phyloP scores from a whole-genome alignment of 2,329 filamentous ascomycete genomes.

The Trichoderma sp. region DNA sequence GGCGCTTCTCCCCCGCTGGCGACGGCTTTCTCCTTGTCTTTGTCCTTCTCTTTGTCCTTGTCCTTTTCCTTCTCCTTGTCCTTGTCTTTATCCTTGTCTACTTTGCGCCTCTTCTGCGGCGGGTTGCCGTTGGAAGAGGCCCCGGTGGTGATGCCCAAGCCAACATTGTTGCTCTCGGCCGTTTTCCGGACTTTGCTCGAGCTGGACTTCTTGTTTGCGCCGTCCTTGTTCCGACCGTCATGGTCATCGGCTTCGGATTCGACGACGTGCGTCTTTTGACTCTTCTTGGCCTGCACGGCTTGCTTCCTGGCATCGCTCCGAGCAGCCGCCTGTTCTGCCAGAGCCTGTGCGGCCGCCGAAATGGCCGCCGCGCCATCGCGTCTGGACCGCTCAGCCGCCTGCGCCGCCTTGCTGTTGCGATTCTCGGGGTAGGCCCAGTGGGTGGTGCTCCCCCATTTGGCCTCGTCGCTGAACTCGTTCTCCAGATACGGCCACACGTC shows the following conservation, averaged over 20 bases:
- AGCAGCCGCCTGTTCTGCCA: constrained; percentile 81
- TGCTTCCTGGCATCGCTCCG: constrained; percentile 85
- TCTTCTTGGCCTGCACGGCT: constrained; percentile 75
- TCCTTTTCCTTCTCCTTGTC: constrained; percentile 60
- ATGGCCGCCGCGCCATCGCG: constrained; percentile 78
- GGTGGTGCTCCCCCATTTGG: constrained; percentile 84
- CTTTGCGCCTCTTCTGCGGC: constrained; percentile 75
- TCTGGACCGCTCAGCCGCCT: constrained; percentile 72
- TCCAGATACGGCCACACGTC: constrained; percentile 86
- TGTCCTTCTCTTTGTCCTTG: constrained; percentile 81
- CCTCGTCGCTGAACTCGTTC: constrained; percentile 89
- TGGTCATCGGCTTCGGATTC: constrained; percentile 82
- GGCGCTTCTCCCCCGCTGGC: constrained; percentile 47
- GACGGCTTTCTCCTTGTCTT: constrained; percentile 45
- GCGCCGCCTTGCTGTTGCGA: constrained; percentile 65
- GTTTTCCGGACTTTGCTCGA: constrained; percentile 66
- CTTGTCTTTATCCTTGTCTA: constrained; percentile 59
- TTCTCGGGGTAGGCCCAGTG: constrained; percentile 97
- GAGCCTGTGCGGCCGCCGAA: constrained; percentile 72
- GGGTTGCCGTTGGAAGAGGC: constrained; percentile 55
- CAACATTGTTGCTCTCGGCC: constrained; percentile 57
- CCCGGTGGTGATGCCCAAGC: constrained; percentile 66
- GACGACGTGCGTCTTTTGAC: constrained; percentile 66
- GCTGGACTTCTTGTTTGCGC: constrained; percentile 61
- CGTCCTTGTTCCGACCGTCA: constrained; percentile 53